Percentiles rank a stretch among this genome's conserved stretches.
phyloP scores from a whole-genome alignment of 371 early-diverging fungal species.

The Sporodiniella umbellata region DNA sequence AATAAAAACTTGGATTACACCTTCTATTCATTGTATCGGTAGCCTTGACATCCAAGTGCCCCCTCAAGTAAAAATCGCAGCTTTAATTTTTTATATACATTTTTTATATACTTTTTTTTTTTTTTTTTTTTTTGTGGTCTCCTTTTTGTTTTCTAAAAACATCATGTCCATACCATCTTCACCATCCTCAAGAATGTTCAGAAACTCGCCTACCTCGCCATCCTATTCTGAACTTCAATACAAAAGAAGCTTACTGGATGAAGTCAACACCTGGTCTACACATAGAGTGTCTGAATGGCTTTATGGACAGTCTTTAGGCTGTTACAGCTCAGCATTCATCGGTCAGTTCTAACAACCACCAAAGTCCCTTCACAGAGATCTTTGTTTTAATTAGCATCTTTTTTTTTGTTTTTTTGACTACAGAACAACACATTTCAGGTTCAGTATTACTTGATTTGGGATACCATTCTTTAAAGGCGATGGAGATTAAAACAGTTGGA shows the following conservation, averaged over 20 bases:
- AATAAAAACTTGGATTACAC: too few relatives aligned
- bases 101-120: too few relatives aligned
- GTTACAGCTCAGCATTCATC: constrained; percentile 64
- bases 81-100: too few relatives aligned
- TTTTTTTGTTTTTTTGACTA: neutral
- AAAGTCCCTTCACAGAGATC: too few relatives aligned
- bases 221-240: constrained; percentile 36
- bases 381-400: neutral
- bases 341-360: constrained; percentile 43
- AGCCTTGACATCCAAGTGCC: too few relatives aligned
- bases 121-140: neutral
- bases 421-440: constrained; percentile 78
- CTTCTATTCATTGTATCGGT: too few relatives aligned
- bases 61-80: too few relatives aligned
- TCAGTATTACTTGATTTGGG: constrained; percentile 78
- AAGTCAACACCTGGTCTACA: constrained; percentile 67
- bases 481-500: constrained; percentile 81
- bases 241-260: constrained; percentile 42
- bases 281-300: constrained; percentile 76
- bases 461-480: constrained; percentile 76
- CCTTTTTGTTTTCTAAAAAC: too few relatives aligned
- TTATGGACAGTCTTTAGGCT: constrained; percentile 63
- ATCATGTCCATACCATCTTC: constrained; percentile 13
- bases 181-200: constrained; percentile 20
- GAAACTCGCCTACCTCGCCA: constrained; percentile 50